A percentile compares a stretch with the other conserved stretches of the same genome.
These are phyloP conservation scores for Naganishia kalamii DNA, from an alignment of 768 basidiomycete species.

Conservation along the genomic window DNA sequence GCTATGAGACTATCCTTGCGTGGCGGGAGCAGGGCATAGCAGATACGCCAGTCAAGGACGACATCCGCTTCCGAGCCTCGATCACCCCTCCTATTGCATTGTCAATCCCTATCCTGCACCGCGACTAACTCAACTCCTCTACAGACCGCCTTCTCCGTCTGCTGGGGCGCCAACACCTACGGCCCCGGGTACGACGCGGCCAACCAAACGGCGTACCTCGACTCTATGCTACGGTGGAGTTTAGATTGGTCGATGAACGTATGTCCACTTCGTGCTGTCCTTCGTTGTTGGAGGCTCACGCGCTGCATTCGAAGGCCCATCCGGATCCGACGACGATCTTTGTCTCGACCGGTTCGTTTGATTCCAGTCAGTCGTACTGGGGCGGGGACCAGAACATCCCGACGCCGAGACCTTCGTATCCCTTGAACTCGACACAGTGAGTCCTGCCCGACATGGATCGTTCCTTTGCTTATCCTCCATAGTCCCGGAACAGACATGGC, in stretches of 20 bases:
- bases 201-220: constrained; percentile 85
- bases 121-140: not conserved
- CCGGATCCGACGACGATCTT: constrained; percentile 64
- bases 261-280: constrained; percentile 24
- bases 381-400: constrained; percentile 72
- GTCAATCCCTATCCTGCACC: too few species aligned
- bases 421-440: constrained; percentile 64
- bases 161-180: constrained; percentile 82
- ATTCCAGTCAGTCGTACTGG: constrained; percentile 75
- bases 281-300: not conserved
- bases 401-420: constrained; percentile 64
- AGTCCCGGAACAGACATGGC: constrained; percentile 84
- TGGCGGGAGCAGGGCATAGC: too few species aligned
- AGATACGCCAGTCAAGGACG: too few species aligned
- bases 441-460: not conserved
- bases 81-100: not conserved
- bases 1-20: too few species aligned
- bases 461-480: constrained; percentile 19
- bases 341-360: constrained; percentile 65
- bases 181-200: constrained; percentile 78
- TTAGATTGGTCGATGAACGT: constrained; percentile 88
- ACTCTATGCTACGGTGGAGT: constrained; percentile 82
- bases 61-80: too few species aligned
- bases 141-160: constrained; percentile 69
- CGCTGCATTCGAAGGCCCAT: constrained; percentile 60